Evolutionary conservation across 768 basidiomycete genomes (phyloP).

Genomic region (Hericium alpestre): DNA sequence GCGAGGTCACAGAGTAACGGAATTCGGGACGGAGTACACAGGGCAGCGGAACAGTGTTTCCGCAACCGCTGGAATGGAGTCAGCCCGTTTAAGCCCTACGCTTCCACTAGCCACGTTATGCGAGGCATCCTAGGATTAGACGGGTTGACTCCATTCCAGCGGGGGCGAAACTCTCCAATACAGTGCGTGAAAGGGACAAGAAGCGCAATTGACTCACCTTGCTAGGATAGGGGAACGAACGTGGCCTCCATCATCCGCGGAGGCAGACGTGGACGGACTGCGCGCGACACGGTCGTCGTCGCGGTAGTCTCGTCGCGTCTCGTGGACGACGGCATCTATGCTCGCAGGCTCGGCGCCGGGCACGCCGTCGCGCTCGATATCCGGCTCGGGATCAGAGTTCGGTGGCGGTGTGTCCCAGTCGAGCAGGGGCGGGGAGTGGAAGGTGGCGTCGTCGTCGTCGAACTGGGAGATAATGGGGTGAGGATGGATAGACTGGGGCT

Average conservation of each 20-base stretch:
- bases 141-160: no score
- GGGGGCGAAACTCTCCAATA: no score
- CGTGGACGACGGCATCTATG: not conserved
- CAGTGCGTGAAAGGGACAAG: not conserved
- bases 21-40: no score
- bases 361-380: not conserved
- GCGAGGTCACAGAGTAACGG: no score
- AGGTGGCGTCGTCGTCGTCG: not conserved
- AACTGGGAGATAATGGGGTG: slow-evolving; percentile 9
- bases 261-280: not conserved
- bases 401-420: not conserved
- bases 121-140: not conserved
- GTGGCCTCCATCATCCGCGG: slow-evolving; percentile 4
- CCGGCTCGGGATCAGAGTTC: not conserved
- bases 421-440: not conserved
- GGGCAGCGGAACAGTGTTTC: no score
- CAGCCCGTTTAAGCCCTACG: not conserved
- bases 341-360: not conserved
- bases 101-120: not conserved
- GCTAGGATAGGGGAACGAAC: slow-evolving; percentile 12
- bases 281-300: not conserved
- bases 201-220: slow-evolving; percentile 6
- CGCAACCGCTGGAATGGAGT: no score
- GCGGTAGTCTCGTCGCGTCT: not conserved
- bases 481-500: slow-evolving; percentile 1